Evolutionary conservation across 1,284 basidiomycete species (phyloP).

Genomic region (Heliocybe sulcata): DNA sequence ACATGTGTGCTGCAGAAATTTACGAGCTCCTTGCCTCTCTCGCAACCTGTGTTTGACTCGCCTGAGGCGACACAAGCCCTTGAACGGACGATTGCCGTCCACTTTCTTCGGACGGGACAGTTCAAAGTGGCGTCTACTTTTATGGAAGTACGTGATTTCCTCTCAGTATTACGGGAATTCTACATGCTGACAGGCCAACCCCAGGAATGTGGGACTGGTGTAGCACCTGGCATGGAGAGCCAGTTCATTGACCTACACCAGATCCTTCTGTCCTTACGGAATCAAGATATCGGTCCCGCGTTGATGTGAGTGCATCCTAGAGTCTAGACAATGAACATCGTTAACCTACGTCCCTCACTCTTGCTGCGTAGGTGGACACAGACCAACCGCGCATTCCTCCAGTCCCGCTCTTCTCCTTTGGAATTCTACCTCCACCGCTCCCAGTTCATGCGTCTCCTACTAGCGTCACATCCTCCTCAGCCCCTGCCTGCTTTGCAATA

Average conservation of each 20-base stretch:
- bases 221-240: slow-evolving; percentile 46
- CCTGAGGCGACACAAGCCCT: slow-evolving; percentile 51
- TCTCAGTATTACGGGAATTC: not conserved
- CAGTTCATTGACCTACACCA: slow-evolving; percentile 69
- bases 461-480: slow-evolving; percentile 49
- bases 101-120: slow-evolving; percentile 76
- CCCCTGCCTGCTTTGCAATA: slow-evolving; percentile 64
- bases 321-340: slow-evolving; percentile 7
- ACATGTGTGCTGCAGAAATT: slow-evolving; percentile 50
- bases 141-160: slow-evolving; percentile 41
- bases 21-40: slow-evolving; percentile 54
- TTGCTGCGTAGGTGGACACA: slow-evolving; percentile 61
- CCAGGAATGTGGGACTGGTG: slow-evolving; percentile 66
- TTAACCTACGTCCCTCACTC: not conserved
- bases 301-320: slow-evolving; percentile 46
- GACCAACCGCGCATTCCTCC: slow-evolving; percentile 58
- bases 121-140: slow-evolving; percentile 71
- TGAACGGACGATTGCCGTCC: slow-evolving; percentile 68
- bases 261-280: slow-evolving; percentile 64
- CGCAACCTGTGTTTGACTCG: slow-evolving; percentile 64
- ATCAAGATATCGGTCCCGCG: slow-evolving; percentile 65
- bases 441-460: slow-evolving; percentile 71
- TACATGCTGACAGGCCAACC: not conserved
- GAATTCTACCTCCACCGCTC: slow-evolving; percentile 87
- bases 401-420: slow-evolving; percentile 64